Evolutionary conservation across 371 early-diverging fungal genomes (phyloP), one percentile per base, ranked within the genome.

Genomic region (Pancytospora philotis): DNA sequence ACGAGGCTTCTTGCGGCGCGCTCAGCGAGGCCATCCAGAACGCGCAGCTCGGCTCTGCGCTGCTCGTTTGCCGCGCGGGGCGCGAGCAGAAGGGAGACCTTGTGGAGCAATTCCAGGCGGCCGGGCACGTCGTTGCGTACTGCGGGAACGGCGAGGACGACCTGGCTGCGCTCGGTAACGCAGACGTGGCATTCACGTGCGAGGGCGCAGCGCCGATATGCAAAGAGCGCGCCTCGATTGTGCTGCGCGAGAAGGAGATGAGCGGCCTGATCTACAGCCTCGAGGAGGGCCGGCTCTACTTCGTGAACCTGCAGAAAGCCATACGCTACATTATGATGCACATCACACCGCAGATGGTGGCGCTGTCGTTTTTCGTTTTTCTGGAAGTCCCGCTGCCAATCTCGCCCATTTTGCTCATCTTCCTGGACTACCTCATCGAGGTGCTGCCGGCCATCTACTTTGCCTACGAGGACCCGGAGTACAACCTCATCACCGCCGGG

Each of bases 161-260:
- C 78, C 88, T 88, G 2, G 88, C 87, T n/a, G 90, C 93, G 16
- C 76, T 92, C 41, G 91, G 91, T 79, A 88, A 88, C 82, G 92
- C 94, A 4, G 91, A 95, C 78, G 76, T 95, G 59, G 95, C 94
- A 71, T 90, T 94, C 79, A 88, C 93, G 2, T 91, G 93, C 80
- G 80, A 86, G 36, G 86, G 87, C 32, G 95, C 92, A 13, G 87
- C 90, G 0, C 93, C 93, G 74, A 92, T 92, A 25, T 88, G 90
- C 51, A 94, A 95, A 79, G 91, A 93, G 68, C 92, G 93, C 6
- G 92, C 95, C 19, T 84, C 89, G 49, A 93, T 95, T 90, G 89
- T 95, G 68, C 78, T 95, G 64, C 74, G 92, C 30, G 91, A 93
- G 78, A 91, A 92, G 77, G 89, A 91, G 84, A 91, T 92, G 83